These are phyloP conservation scores for Colletotrichum cereale DNA, from an alignment of 2,329 filamentous ascomycete species.

Conservation along the genomic window DNA sequence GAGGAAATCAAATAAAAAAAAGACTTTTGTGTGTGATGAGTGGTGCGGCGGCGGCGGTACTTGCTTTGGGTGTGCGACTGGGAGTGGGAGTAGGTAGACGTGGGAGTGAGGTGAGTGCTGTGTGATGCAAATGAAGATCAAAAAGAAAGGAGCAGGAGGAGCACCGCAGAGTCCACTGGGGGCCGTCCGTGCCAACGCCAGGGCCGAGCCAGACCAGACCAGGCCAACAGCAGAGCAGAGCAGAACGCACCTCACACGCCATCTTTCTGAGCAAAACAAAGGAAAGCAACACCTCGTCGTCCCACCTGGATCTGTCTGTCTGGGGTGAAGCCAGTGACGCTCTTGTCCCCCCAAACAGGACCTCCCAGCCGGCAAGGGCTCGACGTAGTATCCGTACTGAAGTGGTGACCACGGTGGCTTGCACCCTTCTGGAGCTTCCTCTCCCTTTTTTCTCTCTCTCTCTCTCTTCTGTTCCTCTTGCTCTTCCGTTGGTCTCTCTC, in stretches of 20 bases:
- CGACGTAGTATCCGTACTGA: not conserved
- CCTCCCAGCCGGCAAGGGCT: slow-evolving; percentile 12
- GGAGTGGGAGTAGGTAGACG: not conserved
- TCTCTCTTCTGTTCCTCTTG: too few species aligned
- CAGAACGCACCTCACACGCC: not conserved
- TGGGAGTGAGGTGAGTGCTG: not conserved
- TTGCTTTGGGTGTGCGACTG: slow-evolving; percentile 2
- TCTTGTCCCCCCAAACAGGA: slow-evolving; percentile 35
- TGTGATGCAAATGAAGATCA: slow-evolving; percentile 41
- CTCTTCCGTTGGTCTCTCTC: not conserved
- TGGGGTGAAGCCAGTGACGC: slow-evolving; percentile 36
- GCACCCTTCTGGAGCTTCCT: not conserved
- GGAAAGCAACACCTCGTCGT: not conserved
- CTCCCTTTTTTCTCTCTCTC: not conserved
- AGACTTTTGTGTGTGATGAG: slow-evolving; percentile 29
- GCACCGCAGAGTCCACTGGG: slow-evolving; percentile 33
- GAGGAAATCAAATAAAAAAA: slow-evolving; percentile 18
- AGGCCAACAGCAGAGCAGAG: slow-evolving; percentile 1
- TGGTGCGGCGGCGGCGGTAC: slow-evolving; percentile 4
- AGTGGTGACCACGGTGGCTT: not conserved
- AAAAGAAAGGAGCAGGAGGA: slow-evolving; percentile 36
- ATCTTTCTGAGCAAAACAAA: not conserved
- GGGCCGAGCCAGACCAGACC: slow-evolving; percentile 4
- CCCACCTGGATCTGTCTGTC: too few species aligned
- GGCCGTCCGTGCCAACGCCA: slow-evolving; percentile 38